Evolutionary conservation across 371 early-diverging fungal species (phyloP).

Genomic region (Gilbertella persicaria): DNA sequence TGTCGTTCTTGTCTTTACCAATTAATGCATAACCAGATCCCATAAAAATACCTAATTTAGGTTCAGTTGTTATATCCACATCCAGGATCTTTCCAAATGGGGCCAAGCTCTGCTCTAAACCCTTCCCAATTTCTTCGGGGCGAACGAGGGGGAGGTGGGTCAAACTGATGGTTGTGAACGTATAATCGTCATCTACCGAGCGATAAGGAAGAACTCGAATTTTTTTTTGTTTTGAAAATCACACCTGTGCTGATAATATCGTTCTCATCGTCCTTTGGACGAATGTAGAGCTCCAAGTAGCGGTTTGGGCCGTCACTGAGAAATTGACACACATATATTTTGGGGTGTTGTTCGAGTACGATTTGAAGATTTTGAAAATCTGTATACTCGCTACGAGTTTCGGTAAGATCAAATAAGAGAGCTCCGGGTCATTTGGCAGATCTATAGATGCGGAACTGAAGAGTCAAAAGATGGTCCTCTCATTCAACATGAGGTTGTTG

Average conservation of each 20-base stretch:
- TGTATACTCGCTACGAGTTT: not conserved
- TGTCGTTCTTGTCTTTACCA: not conserved
- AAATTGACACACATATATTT: not conserved
- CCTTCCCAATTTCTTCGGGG: not conserved
- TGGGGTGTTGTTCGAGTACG: slow-evolving; percentile 1
- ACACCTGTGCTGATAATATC: not conserved
- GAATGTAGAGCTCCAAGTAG: not conserved
- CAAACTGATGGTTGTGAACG: not conserved
- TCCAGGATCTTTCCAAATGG: not conserved
- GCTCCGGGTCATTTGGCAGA: not conserved
- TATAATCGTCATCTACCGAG: not conserved
- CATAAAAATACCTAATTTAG: not conserved
- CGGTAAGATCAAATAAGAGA: not conserved
- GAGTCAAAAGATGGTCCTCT: not conserved
- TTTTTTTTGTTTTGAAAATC: not conserved
- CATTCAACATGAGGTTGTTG: not conserved
- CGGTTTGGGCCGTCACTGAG: not conserved
- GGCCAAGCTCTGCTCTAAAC: not conserved
- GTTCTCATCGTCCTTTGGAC: not conserved
- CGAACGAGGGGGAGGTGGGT: not conserved
- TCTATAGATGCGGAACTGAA: not conserved
- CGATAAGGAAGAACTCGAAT: not conserved
- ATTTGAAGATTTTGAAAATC: not conserved
- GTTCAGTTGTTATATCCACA: not conserved
- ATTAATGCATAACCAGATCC: not conserved